These are phyloP conservation scores for Ophiostoma triangulosporum DNA, from an alignment of 2,329 filamentous ascomycete species.

Conservation along the genomic window DNA sequence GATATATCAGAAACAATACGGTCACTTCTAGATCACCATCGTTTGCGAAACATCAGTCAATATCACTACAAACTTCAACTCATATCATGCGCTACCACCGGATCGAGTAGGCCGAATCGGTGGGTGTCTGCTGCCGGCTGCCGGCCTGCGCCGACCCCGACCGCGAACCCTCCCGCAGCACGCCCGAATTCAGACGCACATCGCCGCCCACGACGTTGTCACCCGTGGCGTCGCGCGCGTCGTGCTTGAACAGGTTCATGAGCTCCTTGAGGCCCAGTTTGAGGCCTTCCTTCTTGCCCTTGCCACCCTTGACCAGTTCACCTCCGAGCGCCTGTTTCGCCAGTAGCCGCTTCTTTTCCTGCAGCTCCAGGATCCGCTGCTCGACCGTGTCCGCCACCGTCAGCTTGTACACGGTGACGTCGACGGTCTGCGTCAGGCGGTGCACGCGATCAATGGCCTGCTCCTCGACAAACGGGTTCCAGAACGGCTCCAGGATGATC, in stretches of 20 bases:
- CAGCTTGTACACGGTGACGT: conserved; percentile 90
- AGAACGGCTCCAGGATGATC: conserved; percentile 93
- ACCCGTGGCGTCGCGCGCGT: conserved; percentile 22
- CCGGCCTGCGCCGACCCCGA: neutral
- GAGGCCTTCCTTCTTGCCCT: conserved; percentile 37
- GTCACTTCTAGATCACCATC: too few relatives aligned
- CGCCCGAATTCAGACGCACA: neutral
- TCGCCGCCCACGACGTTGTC: neutral
- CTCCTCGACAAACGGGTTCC: conserved; percentile 98
- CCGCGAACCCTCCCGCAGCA: conserved; percentile 8
- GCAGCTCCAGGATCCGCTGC: conserved; percentile 84
- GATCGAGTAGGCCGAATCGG: neutral
- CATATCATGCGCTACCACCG: too few relatives aligned
- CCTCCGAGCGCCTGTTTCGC: conserved; percentile 87
- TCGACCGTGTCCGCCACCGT: conserved; percentile 80
- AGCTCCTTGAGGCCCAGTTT: conserved; percentile 92
- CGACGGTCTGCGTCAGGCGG: conserved; percentile 89
- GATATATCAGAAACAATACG: too few relatives aligned
- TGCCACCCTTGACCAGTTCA: conserved; percentile 30
- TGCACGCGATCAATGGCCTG: conserved; percentile 98
- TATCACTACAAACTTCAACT: too few relatives aligned
- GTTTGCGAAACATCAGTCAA: too few relatives aligned
- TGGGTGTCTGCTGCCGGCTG: neutral
- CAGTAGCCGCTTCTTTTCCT: conserved; percentile 83
- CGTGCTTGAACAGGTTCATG: conserved; percentile 71